Conservation (phyloP, 371 early-diverging fungal genomes). For the Umbelopsis sp. region DNA sequence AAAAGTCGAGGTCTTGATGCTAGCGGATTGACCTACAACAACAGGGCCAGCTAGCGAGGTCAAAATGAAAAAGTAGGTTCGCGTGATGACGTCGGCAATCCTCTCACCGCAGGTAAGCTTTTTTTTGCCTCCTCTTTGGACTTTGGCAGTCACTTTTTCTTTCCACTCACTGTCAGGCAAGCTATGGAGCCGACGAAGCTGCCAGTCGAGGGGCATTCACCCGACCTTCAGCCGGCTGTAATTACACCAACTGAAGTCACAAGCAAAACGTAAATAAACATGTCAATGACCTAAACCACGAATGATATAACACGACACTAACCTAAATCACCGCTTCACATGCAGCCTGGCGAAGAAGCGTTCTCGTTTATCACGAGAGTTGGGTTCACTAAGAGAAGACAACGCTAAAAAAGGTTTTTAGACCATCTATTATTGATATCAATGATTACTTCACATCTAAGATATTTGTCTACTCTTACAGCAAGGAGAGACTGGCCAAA, state of each 20-base stretch:
- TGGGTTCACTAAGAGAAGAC: constrained; percentile 39
- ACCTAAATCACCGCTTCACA: too few relatives aligned
- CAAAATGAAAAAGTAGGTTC: too few relatives aligned
- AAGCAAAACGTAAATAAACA: not conserved
- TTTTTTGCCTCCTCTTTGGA: not conserved
- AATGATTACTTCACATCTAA: not conserved
- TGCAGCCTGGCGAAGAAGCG: constrained; percentile 26
- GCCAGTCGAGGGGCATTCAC: not conserved
- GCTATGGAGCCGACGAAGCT: constrained; percentile 12
- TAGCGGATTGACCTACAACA: not conserved
- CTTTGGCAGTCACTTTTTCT: constrained; percentile 12
- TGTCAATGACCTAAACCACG: too few relatives aligned
- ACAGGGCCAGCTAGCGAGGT: too few relatives aligned
- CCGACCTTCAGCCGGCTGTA: not conserved
- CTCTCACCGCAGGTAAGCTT: too few relatives aligned
- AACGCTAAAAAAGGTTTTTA: constrained; percentile 42
- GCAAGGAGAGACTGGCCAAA: constrained; percentile 49
- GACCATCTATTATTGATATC: too few relatives aligned
- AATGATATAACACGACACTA: too few relatives aligned
- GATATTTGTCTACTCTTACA: constrained; percentile 19
- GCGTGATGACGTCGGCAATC: not conserved
- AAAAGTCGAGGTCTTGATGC: not conserved
- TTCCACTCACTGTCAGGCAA: not conserved
- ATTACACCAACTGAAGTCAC: not conserved
- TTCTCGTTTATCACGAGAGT: constrained; percentile 37